Evolutionary conservation across 108 stramenopile genomes (phyloP), one percentile per base, ranked within the genome.

Genomic region (Nitzschia sp.): DNA sequence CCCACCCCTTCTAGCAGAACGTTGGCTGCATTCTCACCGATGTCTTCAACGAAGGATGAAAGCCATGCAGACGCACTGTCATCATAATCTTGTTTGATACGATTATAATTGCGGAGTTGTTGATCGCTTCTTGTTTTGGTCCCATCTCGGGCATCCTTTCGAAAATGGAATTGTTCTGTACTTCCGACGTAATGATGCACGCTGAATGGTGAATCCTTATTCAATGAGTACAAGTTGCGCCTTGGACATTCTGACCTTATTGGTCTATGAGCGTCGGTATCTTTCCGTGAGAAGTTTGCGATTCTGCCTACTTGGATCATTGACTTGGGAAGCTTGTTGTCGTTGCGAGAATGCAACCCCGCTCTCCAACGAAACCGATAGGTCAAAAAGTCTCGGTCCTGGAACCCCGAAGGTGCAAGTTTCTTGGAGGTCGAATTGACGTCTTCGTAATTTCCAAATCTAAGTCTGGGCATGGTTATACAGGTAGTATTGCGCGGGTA

Each of bases 111-210:
- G 5, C 30, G 52, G 29, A 53, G 36, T 53, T 28, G 59, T 6
- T 50, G 17, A 5, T 36, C 31, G 26, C 60, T 50, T 29, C 63
- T 32, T 23, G 31, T 31, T 45, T 63, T 70, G 66, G 30, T 69
- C 2, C 75, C 75, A 23, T 68, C 68, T 21, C 75, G 56, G 41
- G 67, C 68, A 55, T 75, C 75, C 21, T 59, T 61, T 8, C 75
- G 58, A 47, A 61, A 62, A 6, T 25, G 1, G 31, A 50, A 77
- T n/a, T 58, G 59, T 26, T 77, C 34, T 32, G 50, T 35, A 35
- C 38, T 71, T 0, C 76, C 69, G 8, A 71, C 47, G 52, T 77
- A 77, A 44, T 77, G 76, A 63, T 71, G 70, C 21, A 71, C 61
- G 15, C 23, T 19, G 27, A 71, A 71, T 25, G 59, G 59, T 8